phyloP scores from a whole-genome alignment of 2,329 filamentous ascomycete genomes.

The Fusarium nurragi region DNA sequence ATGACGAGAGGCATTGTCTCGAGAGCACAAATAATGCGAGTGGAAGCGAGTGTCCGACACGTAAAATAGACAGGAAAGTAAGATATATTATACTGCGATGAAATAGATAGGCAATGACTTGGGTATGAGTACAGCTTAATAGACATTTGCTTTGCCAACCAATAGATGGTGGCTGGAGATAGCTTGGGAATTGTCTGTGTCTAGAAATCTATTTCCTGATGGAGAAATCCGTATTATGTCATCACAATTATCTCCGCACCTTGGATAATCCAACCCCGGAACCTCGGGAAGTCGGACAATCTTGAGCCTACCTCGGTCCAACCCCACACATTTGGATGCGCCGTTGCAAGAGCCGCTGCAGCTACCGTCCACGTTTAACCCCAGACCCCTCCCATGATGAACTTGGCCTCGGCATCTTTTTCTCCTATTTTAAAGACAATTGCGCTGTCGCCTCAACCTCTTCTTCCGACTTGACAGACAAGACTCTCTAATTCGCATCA shows the following conservation, averaged over 20 bases:
- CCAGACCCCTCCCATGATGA: slow-evolving; percentile 34
- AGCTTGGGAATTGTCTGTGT: background rate
- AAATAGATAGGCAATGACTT: background rate
- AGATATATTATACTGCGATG: background rate
- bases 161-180: background rate
- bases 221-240: background rate
- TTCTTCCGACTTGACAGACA: background rate
- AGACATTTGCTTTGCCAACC: background rate
- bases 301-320: slow-evolving; percentile 44
- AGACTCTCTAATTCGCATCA: background rate
- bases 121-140: background rate
- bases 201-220: background rate
- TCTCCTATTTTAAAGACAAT: slow-evolving; percentile 29
- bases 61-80: too few species aligned
- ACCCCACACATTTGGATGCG: slow-evolving; percentile 41
- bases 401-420: slow-evolving; percentile 33
- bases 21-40: background rate
- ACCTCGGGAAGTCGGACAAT: slow-evolving; percentile 37
- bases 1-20: background rate
- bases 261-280: slow-evolving; percentile 21
- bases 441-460: background rate
- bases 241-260: background rate
- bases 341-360: slow-evolving; percentile 32
- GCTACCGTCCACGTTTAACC: slow-evolving; percentile 32
- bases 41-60: too few species aligned